These are phyloP conservation scores for Tritrichomonas musculus DNA, from an alignment of 208 protist species.

Conservation along the genomic window DNA sequence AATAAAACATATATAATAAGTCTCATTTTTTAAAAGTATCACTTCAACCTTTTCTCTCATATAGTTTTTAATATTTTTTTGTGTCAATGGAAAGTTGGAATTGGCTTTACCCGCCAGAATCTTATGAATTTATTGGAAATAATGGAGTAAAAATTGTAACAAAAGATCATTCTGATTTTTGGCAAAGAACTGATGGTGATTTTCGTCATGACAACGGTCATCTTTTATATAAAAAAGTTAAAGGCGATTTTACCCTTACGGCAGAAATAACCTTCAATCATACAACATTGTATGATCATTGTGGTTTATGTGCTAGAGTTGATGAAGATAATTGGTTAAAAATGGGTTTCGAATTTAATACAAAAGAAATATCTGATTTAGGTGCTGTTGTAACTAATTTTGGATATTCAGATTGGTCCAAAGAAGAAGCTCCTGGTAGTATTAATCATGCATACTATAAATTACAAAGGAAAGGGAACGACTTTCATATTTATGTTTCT, in stretches of 20 bases:
- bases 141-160: background rate
- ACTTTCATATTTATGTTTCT: background rate
- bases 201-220: background rate
- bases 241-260: background rate
- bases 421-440: background rate
- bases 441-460: background rate
- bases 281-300: background rate
- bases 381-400: background rate
- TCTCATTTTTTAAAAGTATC: too few species aligned
- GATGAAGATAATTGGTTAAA: conserved; percentile 24
- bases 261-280: background rate
- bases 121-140: too few species aligned
- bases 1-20: too few species aligned
- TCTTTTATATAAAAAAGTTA: background rate
- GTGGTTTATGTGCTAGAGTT: background rate
- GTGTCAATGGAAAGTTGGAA: too few species aligned
- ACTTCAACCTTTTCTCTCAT: too few species aligned
- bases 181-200: background rate
- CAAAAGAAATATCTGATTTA: background rate
- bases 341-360: background rate
- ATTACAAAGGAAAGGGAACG: background rate
- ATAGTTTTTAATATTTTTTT: too few species aligned
- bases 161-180: background rate
- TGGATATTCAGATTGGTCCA: conserved; percentile 5
- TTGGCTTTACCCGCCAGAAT: too few species aligned